Percentiles rank a stretch among this genome's conserved stretches.
Evolutionary conservation across 345 rosid genomes (phyloP).

Genomic region (Nephelium lappaceum): DNA sequence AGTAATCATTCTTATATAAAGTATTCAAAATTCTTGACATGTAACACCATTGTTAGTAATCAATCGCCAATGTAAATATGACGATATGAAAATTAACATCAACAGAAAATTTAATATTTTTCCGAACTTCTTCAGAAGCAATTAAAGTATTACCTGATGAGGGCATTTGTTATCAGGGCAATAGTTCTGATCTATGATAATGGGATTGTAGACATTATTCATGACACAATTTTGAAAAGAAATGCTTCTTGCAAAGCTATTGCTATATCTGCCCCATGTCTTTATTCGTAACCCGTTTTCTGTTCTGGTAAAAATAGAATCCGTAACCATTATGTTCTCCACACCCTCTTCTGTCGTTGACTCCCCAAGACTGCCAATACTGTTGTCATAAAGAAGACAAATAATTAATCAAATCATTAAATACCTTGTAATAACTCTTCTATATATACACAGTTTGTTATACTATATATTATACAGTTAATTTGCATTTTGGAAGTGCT

Average conservation of each 20-base stretch:
- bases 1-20: too few species aligned
- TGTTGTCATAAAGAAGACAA: constrained; percentile 12
- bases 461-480: too few species aligned
- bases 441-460: too few species aligned
- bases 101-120: too few species aligned
- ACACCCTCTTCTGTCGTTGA: constrained; percentile 45
- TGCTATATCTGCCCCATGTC: constrained; percentile 57
- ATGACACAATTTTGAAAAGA: constrained; percentile 38
- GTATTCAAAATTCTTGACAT: too few species aligned
- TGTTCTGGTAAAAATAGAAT: constrained; percentile 40
- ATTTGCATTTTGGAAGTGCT: too few species aligned
- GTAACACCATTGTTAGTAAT: background rate
- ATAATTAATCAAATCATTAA: background rate
- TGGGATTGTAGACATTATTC: constrained; percentile 48
- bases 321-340: constrained; percentile 42
- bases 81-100: too few species aligned
- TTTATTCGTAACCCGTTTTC: constrained; percentile 64
- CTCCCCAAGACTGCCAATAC: constrained; percentile 60
- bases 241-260: constrained; percentile 45
- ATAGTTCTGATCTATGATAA: constrained; percentile 60
- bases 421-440: too few species aligned
- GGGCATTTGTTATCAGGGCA: constrained; percentile 60
- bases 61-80: too few species aligned
- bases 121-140: too few species aligned
- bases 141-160: constrained; percentile 37